Conservation (phyloP, 176 grass and related monocot genomes). For the Avena atlantica region DNA sequence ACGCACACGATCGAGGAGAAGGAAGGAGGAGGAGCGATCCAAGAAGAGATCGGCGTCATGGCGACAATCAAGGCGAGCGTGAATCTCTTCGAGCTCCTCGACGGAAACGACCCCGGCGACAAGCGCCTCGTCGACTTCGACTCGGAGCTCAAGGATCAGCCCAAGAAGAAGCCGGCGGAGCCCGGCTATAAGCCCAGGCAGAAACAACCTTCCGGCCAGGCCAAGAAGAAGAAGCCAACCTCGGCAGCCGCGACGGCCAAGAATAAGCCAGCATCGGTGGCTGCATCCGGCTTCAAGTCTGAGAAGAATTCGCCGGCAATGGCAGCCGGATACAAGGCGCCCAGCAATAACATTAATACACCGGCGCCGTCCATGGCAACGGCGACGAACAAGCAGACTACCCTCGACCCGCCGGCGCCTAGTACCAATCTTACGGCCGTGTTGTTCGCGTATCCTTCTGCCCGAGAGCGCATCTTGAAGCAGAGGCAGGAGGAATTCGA, state of each 20-base stretch:
- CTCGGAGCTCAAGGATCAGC: background rate
- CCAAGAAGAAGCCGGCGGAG: background rate
- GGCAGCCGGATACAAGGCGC: too few species aligned
- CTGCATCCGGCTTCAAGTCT: background rate
- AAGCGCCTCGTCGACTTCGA: too few species aligned
- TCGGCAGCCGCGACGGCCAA: background rate
- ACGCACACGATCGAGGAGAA: too few species aligned
- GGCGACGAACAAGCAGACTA: too few species aligned
- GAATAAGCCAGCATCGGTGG: background rate
- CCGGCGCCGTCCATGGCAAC: background rate
- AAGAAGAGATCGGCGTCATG: background rate
- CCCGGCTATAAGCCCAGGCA: background rate
- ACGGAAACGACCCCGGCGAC: background rate
- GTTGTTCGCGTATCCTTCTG: background rate
- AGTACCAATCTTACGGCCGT: background rate
- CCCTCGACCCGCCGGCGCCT: too few species aligned
- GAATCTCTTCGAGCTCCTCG: background rate
- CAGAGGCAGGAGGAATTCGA: background rate
- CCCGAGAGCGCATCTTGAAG: background rate
- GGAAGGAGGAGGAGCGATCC: too few species aligned
- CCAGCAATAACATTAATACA: too few species aligned
- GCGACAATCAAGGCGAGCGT: background rate
- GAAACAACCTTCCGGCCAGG: background rate
- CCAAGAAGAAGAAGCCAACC: too few species aligned
- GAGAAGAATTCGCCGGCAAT: background rate